A percentile compares a stretch with the other conserved stretches of the same genome.
Evolutionary conservation across 257 asterid genomes (phyloP).

Genomic region (Solanum tacnaense): DNA sequence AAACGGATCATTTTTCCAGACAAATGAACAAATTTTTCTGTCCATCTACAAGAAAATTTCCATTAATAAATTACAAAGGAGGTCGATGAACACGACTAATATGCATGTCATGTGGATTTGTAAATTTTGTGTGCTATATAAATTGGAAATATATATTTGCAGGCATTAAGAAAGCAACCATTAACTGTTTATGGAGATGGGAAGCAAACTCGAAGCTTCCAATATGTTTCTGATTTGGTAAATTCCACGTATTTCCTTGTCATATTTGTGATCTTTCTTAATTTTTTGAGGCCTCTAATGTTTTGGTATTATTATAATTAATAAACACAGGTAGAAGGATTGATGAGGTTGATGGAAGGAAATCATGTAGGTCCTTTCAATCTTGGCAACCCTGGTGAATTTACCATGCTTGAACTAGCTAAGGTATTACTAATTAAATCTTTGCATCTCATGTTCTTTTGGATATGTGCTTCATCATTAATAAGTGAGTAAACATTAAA

Average conservation of each 20-base stretch:
- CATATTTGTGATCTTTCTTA: neutral
- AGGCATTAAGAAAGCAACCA: slow-evolving; percentile 83
- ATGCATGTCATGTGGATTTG: neutral
- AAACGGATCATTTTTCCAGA: neutral
- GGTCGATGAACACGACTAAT: neutral
- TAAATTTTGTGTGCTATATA: neutral
- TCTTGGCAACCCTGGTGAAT: slow-evolving; percentile 85
- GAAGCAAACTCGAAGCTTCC: slow-evolving; percentile 91
- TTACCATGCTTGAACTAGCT: slow-evolving; percentile 89
- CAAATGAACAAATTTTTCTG: neutral
- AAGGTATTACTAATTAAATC: slow-evolving; percentile 25
- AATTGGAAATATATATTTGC: neutral
- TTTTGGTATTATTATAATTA: neutral
- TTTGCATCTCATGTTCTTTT: neutral
- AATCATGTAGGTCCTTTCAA: slow-evolving; percentile 80
- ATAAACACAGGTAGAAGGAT: slow-evolving; percentile 54
- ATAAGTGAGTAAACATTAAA: neutral
- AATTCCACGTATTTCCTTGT: neutral
- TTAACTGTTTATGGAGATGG: slow-evolving; percentile 92
- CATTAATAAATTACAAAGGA: neutral
- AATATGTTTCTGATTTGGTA: slow-evolving; percentile 86
- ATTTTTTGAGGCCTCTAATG: neutral
- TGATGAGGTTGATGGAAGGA: slow-evolving; percentile 80
- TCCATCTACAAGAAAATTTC: neutral
- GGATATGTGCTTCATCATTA: neutral